phyloP scores from a whole-genome alignment of 139 green algal species.

The Raphidocelis subcapitata region DNA sequence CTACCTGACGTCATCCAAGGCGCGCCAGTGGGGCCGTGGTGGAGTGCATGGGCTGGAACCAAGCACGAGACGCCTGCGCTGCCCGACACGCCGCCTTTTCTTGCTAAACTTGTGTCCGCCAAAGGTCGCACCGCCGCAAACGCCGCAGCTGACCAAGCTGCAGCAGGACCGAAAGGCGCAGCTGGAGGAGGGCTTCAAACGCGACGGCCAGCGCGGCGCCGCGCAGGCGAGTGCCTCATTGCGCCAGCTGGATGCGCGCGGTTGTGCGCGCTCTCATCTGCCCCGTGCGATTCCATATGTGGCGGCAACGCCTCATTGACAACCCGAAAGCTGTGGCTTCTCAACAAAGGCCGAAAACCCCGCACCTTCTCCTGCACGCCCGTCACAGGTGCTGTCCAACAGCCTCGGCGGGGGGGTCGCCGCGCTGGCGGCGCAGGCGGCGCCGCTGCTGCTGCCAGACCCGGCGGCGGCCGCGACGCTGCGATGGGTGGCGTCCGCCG shows the following conservation, averaged over 20 bases:
- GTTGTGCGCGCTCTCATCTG: too few relatives aligned
- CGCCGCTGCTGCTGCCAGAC: neutral
- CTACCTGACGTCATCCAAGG: slow-evolving; percentile 22
- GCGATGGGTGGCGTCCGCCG: slow-evolving; percentile 25
- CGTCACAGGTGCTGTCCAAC: slow-evolving; percentile 60
- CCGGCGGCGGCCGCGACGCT: slow-evolving; percentile 2
- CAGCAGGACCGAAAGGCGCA: slow-evolving; percentile 14
- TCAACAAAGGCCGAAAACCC: neutral
- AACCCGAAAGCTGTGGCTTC: too few relatives aligned
- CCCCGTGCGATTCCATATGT: too few relatives aligned
- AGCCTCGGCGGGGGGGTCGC: slow-evolving; percentile 29
- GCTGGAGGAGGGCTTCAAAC: slow-evolving; percentile 8
- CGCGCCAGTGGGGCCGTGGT: neutral
- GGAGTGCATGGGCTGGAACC: neutral
- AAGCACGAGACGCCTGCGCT: neutral
- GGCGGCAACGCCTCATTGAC: too few relatives aligned
- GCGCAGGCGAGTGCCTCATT: neutral
- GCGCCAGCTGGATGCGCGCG: too few relatives aligned
- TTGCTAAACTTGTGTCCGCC: neutral
- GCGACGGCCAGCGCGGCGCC: slow-evolving; percentile 5
- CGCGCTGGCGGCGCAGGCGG: neutral
- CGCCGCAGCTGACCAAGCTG: slow-evolving; percentile 18
- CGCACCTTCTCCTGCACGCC: neutral
- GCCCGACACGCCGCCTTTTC: neutral
- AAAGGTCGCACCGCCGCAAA: neutral